Conservation (phyloP, 768 basidiomycete genomes). For the Neoboletus brunneissimus region DNA sequence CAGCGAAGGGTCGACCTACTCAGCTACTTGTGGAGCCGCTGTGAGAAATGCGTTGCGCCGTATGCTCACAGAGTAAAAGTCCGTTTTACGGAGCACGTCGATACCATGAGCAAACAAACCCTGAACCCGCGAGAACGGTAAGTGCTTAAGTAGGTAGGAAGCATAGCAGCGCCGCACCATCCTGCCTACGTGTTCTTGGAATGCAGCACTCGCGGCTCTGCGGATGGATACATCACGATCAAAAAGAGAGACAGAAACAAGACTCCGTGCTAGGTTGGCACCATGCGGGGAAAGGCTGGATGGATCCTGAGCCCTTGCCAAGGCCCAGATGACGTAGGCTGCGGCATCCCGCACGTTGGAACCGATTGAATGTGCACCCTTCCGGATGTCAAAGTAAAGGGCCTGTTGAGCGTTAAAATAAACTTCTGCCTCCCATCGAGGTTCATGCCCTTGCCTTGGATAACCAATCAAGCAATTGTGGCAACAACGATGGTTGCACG, state of each 20-base stretch:
- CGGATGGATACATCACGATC: conserved; percentile 95
- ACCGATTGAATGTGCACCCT: conserved; percentile 91
- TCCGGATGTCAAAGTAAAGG: conserved; percentile 86
- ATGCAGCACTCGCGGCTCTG: conserved; percentile 94
- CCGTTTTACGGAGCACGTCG: conserved; percentile 85
- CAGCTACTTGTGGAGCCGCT: conserved; percentile 83
- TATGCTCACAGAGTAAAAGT: conserved; percentile 92
- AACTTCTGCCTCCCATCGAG: conserved; percentile 10
- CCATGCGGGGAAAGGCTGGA: conserved; percentile 60
- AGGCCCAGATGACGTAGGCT: conserved; percentile 91
- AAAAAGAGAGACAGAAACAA: conserved; percentile 80
- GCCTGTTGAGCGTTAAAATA: conserved; percentile 50
- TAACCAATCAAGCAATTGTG: conserved; percentile 72
- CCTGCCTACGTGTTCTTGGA: conserved; percentile 94
- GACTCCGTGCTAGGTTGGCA: conserved; percentile 57
- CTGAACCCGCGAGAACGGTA: conserved; percentile 42
- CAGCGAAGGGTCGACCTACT: conserved; percentile 50
- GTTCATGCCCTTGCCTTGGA: conserved; percentile 54
- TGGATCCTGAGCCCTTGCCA: conserved; percentile 75
- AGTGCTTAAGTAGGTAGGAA: conserved; percentile 2
- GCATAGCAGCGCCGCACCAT: conserved; percentile 53
- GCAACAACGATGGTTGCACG: conserved; percentile 54
- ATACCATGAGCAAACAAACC: conserved; percentile 91
- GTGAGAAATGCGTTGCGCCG: conserved; percentile 79
- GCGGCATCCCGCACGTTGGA: conserved; percentile 94